Evolutionary conservation across 441 rosid species (phyloP), one percentile per base, ranked within the genome.

Genomic region (Eugenia klotzschiana): DNA sequence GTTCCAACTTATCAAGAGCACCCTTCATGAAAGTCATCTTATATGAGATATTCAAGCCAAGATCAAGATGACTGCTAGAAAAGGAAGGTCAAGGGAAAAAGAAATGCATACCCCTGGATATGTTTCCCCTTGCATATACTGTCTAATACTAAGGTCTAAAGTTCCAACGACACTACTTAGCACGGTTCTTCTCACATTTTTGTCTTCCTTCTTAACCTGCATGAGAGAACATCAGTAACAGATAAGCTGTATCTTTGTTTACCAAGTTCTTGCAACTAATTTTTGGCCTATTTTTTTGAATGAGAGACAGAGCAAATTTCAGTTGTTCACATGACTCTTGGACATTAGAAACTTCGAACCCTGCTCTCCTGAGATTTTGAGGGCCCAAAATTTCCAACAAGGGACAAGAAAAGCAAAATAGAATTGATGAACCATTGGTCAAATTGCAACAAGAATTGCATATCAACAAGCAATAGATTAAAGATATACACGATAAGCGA

Each of bases 141-240:
- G 86, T 69, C 83, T 55, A 43, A 84, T 81, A 54, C 86, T 84
- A 40, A 84, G 86, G 52, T 84, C 86, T 37, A 81, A 20, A 74
- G 86, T 84, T 43, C 86, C 86, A 22, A 84, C 81, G 23, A 84
- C 86, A 55, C 86, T 84, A 51, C 73, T 84, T 23, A 84, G 72
- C 55, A 84, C 83, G 20, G 86, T 84, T 84, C 86, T 81, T 81
- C 83, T 84, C 80, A 84, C 77, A 23, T 84, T 80, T 73, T 84
- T 84, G 6, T 84, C 81, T 84, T 84, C 86, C 86, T 81, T 84
- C 55, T 81, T 81, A 50, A 84, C 86, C 86, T 81, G 86, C 49
- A 54, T 23, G 81, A 15, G 57, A 69, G 41, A 51, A 81, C 26
- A 51, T 79, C 51, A 80, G 41, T 29, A 80, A 29, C 41, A 23